A percentile compares a stretch with the other conserved stretches of the same genome.
These are phyloP conservation scores for Somion occarium DNA, from an alignment of 1,284 basidiomycete genomes.

Conservation along the genomic window DNA sequence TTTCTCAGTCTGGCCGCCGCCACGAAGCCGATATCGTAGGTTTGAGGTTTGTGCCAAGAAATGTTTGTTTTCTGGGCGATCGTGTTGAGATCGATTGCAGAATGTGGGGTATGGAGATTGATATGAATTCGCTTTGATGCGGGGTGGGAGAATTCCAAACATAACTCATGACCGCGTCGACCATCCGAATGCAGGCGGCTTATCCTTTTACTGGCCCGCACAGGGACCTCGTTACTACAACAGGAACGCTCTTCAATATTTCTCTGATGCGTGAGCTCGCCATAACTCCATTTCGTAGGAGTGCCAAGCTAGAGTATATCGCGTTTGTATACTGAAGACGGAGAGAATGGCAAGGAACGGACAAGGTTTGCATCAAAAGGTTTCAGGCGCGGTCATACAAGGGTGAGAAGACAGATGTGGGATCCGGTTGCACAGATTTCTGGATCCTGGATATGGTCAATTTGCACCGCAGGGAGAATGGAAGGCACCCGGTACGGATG, in stretches of 20 bases:
- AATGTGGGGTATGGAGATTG: conserved; percentile 1
- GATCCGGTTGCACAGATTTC: no score
- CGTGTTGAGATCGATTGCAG: neutral
- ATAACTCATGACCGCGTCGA: neutral
- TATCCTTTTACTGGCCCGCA: neutral
- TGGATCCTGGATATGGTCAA: no score
- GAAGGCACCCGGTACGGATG: neutral
- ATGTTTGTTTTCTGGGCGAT: neutral
- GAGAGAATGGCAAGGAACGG: no score
- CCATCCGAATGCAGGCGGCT: neutral
- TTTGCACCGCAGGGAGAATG: neutral
- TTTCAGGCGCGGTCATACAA: neutral
- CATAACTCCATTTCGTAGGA: no score
- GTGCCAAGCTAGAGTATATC: neutral
- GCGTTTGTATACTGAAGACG: no score
- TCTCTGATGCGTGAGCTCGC: no score
- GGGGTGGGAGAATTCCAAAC: neutral
- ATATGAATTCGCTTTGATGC: neutral
- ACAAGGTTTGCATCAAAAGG: neutral
- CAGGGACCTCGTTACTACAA: no score
- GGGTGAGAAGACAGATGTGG: neutral
- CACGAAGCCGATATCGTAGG: neutral
- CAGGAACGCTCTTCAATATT: no score
- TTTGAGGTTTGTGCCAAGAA: neutral
- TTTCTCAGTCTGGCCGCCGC: neutral